Base-by-base conservation (phyloP, 2,329 filamentous ascomycete species). In the Graphiopsis chlorocephala region DNA sequence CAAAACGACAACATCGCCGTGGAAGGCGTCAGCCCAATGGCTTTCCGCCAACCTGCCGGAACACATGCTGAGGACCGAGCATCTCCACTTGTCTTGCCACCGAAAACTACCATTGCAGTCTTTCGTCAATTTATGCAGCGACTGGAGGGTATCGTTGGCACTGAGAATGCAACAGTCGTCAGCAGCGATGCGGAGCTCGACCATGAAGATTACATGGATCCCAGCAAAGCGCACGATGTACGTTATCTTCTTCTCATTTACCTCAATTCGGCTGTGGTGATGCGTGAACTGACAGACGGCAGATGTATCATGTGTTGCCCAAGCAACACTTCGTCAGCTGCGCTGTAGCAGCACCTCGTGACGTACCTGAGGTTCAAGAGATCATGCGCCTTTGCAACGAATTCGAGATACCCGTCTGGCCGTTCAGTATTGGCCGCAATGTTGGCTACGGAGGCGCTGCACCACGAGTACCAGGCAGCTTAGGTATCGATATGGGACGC, bases 371-470 rank as follows among this genome's bases (percentile, higher is more conserved):
- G 59, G 82, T 84, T 3, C 82, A 84, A 71, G 71, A 71, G 1
- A 73, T 84, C 28, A 78, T 84, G 38, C 74, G 73, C 48, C 78
- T 80, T 71, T 79, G 78, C 33, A 84, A 84, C 67, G 74, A 81
- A 57, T 78, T 77, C 65, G 69, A 74, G 7, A 78, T 83, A 2
- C 82, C 83, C 1, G 73, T 84, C 48, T 84, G 80, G 71, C 81
- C 82, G 11, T 80, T 83, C 66, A 82, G 79, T 2, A 79, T 83
- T 66, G 82, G 82, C 0, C 74, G 81, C 42, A 84, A 84, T 63
- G 75, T 84, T 2, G 85, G 83, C 17, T 85, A 85, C 64, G 84
- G 84, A 28, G 84, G 83, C n/a, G 81, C 82, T 15, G 83, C 83
- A 0, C 83, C 83, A 0, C 75, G 84, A 35, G 81, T 86, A 0